A percentile compares a stretch with the other conserved stretches of the same genome.
Evolutionary conservation across 805 yeast genomes (phyloP).

Genomic region (Jamesozyma spencerorum): DNA sequence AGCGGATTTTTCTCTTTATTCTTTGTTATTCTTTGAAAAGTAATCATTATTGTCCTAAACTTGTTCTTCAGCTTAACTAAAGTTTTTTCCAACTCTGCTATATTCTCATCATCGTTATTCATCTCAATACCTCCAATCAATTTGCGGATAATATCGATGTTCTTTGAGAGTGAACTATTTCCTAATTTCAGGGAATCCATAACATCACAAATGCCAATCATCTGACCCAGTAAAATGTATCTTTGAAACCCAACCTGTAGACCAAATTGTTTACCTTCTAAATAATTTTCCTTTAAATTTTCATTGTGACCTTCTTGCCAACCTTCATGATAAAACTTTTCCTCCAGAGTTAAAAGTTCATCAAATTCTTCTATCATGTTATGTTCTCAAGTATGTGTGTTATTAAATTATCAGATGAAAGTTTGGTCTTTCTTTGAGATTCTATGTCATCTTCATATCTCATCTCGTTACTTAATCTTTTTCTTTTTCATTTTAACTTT

Average conservation of each 20-base stretch:
- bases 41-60: slow-evolving; percentile 41
- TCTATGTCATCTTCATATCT: too few species aligned
- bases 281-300: slow-evolving; percentile 47
- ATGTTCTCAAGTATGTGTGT: neutral
- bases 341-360: slow-evolving; percentile 49
- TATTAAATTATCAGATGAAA: too few species aligned
- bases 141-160: slow-evolving; percentile 16
- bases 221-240: slow-evolving; percentile 60
- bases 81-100: slow-evolving; percentile 44
- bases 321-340: slow-evolving; percentile 55
- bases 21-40: slow-evolving; percentile 19
- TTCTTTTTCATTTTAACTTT: neutral
- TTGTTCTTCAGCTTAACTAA: slow-evolving; percentile 52
- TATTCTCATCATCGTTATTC: slow-evolving; percentile 47
- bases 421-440: too few species aligned
- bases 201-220: slow-evolving; percentile 40
- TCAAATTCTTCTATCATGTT: slow-evolving; percentile 36
- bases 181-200: slow-evolving; percentile 29
- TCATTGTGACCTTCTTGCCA: slow-evolving; percentile 58
- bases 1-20: slow-evolving; percentile 15
- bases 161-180: slow-evolving; percentile 12
- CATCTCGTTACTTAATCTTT: too few species aligned
- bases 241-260: slow-evolving; percentile 69
- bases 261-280: slow-evolving; percentile 82
- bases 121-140: slow-evolving; percentile 28